phyloP scores from a whole-genome alignment of 257 asterid genomes.

The Nicotiana tomentosiformis region DNA sequence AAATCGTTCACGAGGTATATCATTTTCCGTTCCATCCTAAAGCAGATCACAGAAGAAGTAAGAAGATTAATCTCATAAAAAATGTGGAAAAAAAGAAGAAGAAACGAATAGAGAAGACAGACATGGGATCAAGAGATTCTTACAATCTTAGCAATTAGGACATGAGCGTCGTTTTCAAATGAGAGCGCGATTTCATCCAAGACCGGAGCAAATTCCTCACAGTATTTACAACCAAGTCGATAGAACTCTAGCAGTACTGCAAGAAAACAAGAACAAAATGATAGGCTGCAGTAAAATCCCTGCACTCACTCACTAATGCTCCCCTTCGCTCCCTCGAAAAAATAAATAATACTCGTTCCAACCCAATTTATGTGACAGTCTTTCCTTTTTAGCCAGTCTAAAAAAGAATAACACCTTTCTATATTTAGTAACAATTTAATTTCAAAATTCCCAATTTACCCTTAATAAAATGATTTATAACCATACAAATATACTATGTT shows the following conservation, averaged over 20 bases:
- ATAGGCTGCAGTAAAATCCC: neutral
- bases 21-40: conserved; percentile 73
- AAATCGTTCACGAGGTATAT: conserved; percentile 50
- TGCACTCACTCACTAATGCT: neutral
- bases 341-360: neutral
- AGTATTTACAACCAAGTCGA: conserved; percentile 86
- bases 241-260: conserved; percentile 73
- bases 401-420: too few species aligned
- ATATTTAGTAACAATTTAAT: neutral
- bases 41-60: neutral
- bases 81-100: too few species aligned
- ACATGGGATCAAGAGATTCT: neutral
- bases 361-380: too few species aligned
- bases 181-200: conserved; percentile 78
- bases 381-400: too few species aligned
- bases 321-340: neutral
- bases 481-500: too few species aligned
- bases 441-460: too few species aligned
- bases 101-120: neutral
- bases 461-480: too few species aligned
- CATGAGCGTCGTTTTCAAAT: conserved; percentile 48
- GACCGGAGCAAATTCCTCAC: conserved; percentile 75
- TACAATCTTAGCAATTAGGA: conserved; percentile 70
- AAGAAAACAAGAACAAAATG: neutral
- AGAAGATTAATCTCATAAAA: neutral